Percentiles rank a stretch among this genome's conserved stretches.
These are phyloP conservation scores for Poteriospumella lacustris DNA, from an alignment of 108 stramenopile genomes.

Conservation along the genomic window DNA sequence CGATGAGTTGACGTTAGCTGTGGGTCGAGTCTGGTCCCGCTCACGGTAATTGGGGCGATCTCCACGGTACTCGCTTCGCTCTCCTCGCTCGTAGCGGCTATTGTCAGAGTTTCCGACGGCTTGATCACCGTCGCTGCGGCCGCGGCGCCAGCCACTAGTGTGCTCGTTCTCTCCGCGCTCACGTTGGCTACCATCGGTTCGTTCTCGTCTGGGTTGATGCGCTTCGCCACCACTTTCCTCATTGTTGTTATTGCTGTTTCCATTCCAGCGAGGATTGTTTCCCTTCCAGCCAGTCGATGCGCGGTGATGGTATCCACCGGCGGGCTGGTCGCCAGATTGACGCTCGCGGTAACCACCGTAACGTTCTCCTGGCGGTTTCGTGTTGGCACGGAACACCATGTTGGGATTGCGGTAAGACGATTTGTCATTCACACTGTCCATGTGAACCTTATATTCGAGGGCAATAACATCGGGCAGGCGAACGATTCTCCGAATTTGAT, in stretches of 20 bases:
- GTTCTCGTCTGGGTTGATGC: too few species aligned
- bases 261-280: not conserved
- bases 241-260: not conserved
- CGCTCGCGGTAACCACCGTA: not conserved
- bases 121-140: too few species aligned
- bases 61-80: too few species aligned
- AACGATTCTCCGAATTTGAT: conserved; percentile 1
- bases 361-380: not conserved
- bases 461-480: not conserved
- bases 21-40: too few species aligned
- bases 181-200: too few species aligned
- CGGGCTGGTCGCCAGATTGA: not conserved
- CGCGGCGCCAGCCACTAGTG: too few species aligned
- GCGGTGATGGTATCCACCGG: not conserved
- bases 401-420: not conserved
- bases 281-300: not conserved
- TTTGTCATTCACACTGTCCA: conserved; percentile 36
- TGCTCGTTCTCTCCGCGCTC: too few species aligned
- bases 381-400: not conserved
- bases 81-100: too few species aligned
- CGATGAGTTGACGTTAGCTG: too few species aligned
- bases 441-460: conserved; percentile 42
- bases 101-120: too few species aligned
- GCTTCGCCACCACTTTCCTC: too few species aligned
- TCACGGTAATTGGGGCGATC: too few species aligned